These are phyloP conservation scores for Umbelopsis ramanniana DNA, from an alignment of 192 early-diverging fungal species.

Conservation along the genomic window DNA sequence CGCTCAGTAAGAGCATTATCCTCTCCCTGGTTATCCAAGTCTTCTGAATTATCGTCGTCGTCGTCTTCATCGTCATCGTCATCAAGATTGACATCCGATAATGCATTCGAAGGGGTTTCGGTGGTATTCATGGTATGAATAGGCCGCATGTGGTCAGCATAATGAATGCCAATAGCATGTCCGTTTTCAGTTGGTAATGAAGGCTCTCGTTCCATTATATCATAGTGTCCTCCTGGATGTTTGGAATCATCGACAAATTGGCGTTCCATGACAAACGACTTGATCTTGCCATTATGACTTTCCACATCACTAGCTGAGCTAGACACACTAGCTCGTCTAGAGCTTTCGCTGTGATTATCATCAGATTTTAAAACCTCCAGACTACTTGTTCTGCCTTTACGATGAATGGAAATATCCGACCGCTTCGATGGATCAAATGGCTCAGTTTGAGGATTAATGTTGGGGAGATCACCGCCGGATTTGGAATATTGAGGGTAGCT, in stretches of 20 bases:
- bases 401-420: neutral
- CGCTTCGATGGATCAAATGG: neutral
- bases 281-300: neutral
- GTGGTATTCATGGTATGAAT: neutral
- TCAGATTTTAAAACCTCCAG: conserved; percentile 30
- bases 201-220: conserved; percentile 10
- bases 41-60: conserved; percentile 24
- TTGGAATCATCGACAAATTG: conserved; percentile 7
- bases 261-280: conserved; percentile 17
- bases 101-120: neutral
- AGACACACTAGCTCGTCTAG: neutral
- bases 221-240: neutral
- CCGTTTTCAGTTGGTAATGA: neutral
- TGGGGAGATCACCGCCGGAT: conserved; percentile 9
- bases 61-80: conserved; percentile 11
- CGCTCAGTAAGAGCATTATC: conserved; percentile 19
- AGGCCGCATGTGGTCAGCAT: neutral
- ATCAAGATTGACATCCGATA: conserved; percentile 2
- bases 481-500: conserved; percentile 10
- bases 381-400: conserved; percentile 35
- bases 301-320: conserved; percentile 1
- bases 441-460: neutral
- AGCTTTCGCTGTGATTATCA: conserved; percentile 18
- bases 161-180: neutral
- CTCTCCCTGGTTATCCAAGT: conserved; percentile 1